Evolutionary conservation across 1,284 basidiomycete genomes (phyloP).

Genomic region (Peniophora sp.): DNA sequence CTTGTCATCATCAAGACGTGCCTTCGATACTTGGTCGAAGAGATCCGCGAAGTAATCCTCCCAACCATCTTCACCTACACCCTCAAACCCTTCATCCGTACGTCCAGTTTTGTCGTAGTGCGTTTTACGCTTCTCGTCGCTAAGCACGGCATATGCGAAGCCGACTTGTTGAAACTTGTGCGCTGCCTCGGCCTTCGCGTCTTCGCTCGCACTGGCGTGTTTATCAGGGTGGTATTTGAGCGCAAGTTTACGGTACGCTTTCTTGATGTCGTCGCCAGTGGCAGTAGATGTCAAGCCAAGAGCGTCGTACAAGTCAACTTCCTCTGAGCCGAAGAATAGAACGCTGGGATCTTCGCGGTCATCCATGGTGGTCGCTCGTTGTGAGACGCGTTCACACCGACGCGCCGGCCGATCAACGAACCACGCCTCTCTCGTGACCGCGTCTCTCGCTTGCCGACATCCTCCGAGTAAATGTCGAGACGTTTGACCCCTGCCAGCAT

Average conservation of each 20-base stretch:
- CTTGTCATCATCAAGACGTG: slow-evolving; percentile 85
- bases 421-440: no score
- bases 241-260: slow-evolving; percentile 79
- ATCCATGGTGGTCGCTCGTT: slow-evolving; percentile 18
- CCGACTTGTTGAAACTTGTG: slow-evolving; percentile 84
- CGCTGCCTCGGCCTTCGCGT: slow-evolving; percentile 54
- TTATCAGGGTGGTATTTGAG: slow-evolving; percentile 87
- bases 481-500: no score
- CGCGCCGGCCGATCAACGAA: slow-evolving; percentile 1
- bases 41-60: slow-evolving; percentile 87
- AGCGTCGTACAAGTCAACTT: slow-evolving; percentile 70
- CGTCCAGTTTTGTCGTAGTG: slow-evolving; percentile 79
- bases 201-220: slow-evolving; percentile 56
- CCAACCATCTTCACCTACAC: slow-evolving; percentile 82
- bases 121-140: slow-evolving; percentile 67
- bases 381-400: slow-evolving; percentile 2
- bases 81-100: slow-evolving; percentile 75
- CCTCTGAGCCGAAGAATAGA: slow-evolving; percentile 68
- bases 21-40: slow-evolving; percentile 80
- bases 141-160: slow-evolving; percentile 83
- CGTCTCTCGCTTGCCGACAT: no score
- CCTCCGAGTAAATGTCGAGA: no score
- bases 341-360: slow-evolving; percentile 62
- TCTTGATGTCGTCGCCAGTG: slow-evolving; percentile 63
- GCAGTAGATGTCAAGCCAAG: slow-evolving; percentile 51